phyloP scores from a whole-genome alignment of 2,329 filamentous ascomycete genomes.

The Xylariaceae sp. region DNA sequence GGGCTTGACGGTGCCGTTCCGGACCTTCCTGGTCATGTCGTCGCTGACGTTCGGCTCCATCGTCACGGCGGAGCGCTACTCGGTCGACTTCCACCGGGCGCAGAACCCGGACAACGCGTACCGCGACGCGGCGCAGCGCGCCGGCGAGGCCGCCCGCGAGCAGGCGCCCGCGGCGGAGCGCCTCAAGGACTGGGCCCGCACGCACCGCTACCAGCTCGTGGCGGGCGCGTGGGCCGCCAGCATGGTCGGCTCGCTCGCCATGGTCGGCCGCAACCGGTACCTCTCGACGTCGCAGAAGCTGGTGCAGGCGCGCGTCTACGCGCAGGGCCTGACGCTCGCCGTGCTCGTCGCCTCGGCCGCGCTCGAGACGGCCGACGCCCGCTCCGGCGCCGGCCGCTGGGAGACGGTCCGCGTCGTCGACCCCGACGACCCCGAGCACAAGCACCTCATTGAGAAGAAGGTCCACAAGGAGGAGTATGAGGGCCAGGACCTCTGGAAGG shows the following conservation, averaged over 20 bases:
- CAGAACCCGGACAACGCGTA: conserved; percentile 63
- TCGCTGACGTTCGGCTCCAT: conserved; percentile 80
- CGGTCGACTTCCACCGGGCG: conserved; percentile 56
- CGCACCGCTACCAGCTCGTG: conserved; percentile 83
- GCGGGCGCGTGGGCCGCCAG: conserved; percentile 72
- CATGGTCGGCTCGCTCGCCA: conserved; percentile 65
- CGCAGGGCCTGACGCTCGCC: conserved; percentile 78
- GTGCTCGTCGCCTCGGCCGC: conserved; percentile 76
- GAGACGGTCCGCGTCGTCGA: conserved; percentile 77
- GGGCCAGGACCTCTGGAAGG: conserved; percentile 90
- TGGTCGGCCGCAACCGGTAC: conserved; percentile 72
- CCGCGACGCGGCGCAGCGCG: conserved; percentile 53
- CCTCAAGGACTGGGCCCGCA: conserved; percentile 63
- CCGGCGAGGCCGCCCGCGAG: conserved; percentile 45
- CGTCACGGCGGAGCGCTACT: conserved; percentile 70
- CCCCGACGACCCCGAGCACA: conserved; percentile 74
- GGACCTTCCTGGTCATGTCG: conserved; percentile 81
- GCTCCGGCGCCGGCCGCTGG: conserved; percentile 69
- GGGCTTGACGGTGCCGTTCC: conserved; percentile 78
- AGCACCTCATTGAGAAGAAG: conserved; percentile 77
- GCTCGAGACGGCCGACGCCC: conserved; percentile 73
- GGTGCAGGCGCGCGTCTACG: conserved; percentile 90
- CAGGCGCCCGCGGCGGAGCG: conserved; percentile 51
- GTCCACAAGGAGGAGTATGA: conserved; percentile 81
- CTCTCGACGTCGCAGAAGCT: conserved; percentile 75